Evolutionary conservation across 495 filamentous ascomycete genomes (phyloP).

Genomic region (Poronia punctata): DNA sequence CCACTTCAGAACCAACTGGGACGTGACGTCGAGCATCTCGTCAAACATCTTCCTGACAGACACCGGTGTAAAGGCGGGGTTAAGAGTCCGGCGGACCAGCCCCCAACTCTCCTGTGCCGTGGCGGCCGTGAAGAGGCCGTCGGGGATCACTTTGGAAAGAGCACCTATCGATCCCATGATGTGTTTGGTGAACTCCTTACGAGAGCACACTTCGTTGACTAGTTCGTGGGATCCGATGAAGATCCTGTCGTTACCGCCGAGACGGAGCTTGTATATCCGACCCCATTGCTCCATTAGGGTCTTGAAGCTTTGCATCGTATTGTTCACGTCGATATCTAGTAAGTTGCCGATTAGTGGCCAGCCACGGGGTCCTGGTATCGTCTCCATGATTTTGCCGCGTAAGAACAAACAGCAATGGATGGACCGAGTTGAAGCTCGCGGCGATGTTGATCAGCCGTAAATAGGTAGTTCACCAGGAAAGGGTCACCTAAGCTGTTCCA

Average conservation of each 20-base stretch:
- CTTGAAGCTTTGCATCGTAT: conserved; percentile 12
- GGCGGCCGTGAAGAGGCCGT: conserved; percentile 52
- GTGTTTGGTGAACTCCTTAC: conserved; percentile 27
- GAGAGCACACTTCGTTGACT: conserved; percentile 55
- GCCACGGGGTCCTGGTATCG: conserved; percentile 23
- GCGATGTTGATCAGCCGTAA: no score
- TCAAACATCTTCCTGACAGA: conserved; percentile 55
- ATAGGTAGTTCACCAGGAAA: no score
- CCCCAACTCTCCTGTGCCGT: conserved; percentile 52
- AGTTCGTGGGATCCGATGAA: conserved; percentile 46
- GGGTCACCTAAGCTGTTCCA: no score
- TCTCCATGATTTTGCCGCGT: not conserved
- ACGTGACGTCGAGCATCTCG: conserved; percentile 62
- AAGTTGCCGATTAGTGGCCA: conserved; percentile 27
- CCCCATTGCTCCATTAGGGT: conserved; percentile 19
- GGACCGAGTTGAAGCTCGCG: no score
- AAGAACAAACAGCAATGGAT: not conserved
- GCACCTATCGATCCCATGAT: conserved; percentile 25
- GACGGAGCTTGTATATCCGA: conserved; percentile 16
- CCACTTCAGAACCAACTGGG: conserved; percentile 62
- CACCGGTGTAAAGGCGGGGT: conserved; percentile 58
- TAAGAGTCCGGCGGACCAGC: conserved; percentile 52
- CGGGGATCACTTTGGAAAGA: conserved; percentile 43
- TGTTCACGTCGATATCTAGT: conserved; percentile 20
- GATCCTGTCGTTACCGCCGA: conserved; percentile 17